Base-by-base conservation (phyloP, 1,284 basidiomycete species). In the Pseudozyma pruni region DNA sequence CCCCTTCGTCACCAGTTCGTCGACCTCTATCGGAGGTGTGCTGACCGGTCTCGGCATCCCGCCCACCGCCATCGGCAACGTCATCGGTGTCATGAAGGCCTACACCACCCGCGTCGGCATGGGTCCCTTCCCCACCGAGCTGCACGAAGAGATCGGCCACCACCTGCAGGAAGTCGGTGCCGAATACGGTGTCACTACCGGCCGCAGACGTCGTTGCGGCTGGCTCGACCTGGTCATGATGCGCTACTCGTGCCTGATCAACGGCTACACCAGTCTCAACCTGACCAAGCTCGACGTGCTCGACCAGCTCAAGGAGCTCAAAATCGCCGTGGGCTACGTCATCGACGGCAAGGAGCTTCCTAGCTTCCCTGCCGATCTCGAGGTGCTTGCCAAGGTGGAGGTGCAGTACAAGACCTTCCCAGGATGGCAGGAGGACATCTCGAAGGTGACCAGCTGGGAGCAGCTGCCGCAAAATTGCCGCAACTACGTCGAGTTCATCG, bases 151-250 rank as follows among this genome's bases (percentile, higher is more conserved):
- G 32, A 84, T 91, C 42, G 95, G 95, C 14, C 87, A 87, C 33
- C 92, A 94, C 78, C 85, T 98, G 33, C 95, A 98, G 85, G 92
- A 96, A 84, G 90, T 97, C 11, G 95, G 95, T 6, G 87, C 87
- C 57, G 95, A 98, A 84, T 96, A 88, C 78, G 95, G 96, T 29
- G 89, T 88, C 29, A 96, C 93, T 5, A 98, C 95, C 0, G 95
- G 95, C 23, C 89, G 95, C 33, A 86, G 91, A 49, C 88, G 95
- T 64, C 90, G 96, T 53, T 94, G 93, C 83, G 95, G 95, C 23
- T 98, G 96, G 96, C 88, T 98, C 47, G 96, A 98, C 84, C 86
- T 98, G 20, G 92, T 97, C 61, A 93, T 97, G 54, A 88, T 98
- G 86, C 90, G 89, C 81, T 91, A 98, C 84, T 98, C 95, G 25